Base-by-base conservation (phyloP, 1,284 basidiomycete genomes). In the Xerocomus cyaneibrunnescens region DNA sequence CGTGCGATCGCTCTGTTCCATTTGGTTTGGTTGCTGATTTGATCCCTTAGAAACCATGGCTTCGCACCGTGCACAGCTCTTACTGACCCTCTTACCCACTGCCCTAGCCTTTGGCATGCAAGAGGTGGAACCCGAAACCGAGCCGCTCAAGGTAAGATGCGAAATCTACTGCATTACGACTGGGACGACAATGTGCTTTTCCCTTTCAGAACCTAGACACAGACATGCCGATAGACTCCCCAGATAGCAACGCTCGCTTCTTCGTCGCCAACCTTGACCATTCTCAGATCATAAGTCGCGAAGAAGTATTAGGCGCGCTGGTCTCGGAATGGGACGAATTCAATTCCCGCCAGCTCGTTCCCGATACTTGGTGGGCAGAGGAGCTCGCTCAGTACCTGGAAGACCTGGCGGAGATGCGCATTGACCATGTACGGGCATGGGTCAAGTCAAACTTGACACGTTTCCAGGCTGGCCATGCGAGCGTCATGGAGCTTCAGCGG, bases 341-440 rank as follows among this genome's bases (percentile, higher is more conserved):
- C 45, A 28, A 53, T 25, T 46, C 50, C 3, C 72, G 79, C 22
- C 66, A 69, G 44, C 51, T 64, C n/a, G 51, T 62, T 21, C 48
- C 64, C 0, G 81, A 84, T 35, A 27, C 55, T n/a, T 64, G 70
- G 39, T 83, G 81, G 80, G 59, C 62, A 21, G 53, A 60, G 12
- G 62, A 57, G 7, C 68, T 83, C 12, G 60, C 69, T 8, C 40
- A 52, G 27, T 71, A 75, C 59, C 68, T 84, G 31, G 63, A 71
- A 31, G 49, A 62, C 3, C 56, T 79, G 14, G 72, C 64, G 28
- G 71, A 76, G 21, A 55, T 63, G 50, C 74, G 82, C 17, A 62
- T 79, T 30, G 54, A 67, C 9, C 75, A 75, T 48, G 79, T 84
- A 14, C 69, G 68, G 21, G 58, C 68, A 31, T 84, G 82, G 83